Base-by-base conservation (phyloP, 2,329 filamentous ascomycete species). In the Fonsecaea nubica region DNA sequence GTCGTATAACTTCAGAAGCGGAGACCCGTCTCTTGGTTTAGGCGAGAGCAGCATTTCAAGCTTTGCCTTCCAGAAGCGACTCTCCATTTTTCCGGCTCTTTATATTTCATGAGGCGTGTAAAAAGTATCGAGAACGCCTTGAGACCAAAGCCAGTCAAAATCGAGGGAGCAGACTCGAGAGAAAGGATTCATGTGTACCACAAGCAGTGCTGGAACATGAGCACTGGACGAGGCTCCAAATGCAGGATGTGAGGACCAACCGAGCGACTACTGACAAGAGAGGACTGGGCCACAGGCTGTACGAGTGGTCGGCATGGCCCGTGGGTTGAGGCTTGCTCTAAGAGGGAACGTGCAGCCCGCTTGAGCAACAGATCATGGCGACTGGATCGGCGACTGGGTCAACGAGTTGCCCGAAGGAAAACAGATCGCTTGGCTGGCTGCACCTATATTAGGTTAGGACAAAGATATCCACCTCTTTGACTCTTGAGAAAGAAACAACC, bases 331-430 rank as follows among this genome's bases (percentile, higher is more conserved):
- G 60, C 60, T 62, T 55, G 60, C 48, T 45, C 52, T 56, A 62
- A 42, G 38, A 52, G 54, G 60, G 52, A 62, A 62, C 60, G 60
- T 56, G 60, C 60, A 62, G 60, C 60, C 60, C 60, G 60, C 60
- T 62, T 62, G 60, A 62, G 60, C 52, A 56, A 52, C 60, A 62
- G 60, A 62, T 62, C 60, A 55, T 56, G 36, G 30, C 36, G 52
- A 30, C 52, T 36, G 18, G 45, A 50, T 21, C 45, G 21, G 25
- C 38, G 54, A 55, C 52, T 36, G 18, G 45, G 25, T 21, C 18
- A 10, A 50, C 38, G 54, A 55, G 36, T 62, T 62, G 52, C 42
- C 60, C 60, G 60, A 56, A 45, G 60, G 52, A 38, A 62, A 62
- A 56, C 52, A 5, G 10, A 5, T 53, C 48, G 45, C 58, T 40